Evolutionary conservation across 176 grass and related monocot genomes (phyloP), one percentile per base, ranked within the genome.

Genomic region (Phoenix dactylifera): DNA sequence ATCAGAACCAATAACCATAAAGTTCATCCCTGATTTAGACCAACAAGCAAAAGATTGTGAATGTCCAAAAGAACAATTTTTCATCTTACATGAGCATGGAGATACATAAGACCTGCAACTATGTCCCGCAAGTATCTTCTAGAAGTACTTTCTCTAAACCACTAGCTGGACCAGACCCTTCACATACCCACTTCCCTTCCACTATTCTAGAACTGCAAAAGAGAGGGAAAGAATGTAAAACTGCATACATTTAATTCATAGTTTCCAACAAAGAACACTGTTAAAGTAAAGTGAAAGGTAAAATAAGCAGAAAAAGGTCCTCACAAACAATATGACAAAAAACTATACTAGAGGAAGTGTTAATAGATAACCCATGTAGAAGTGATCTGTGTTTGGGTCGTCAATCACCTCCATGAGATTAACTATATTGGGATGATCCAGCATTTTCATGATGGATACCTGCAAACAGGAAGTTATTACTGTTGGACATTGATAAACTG

Each of bases 381-480:
- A 85, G 83, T 97, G 79, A 66, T 88, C 84, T 64, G 74, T 75
- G 12, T 83, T 70, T 73, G 59, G 87, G 53, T 88, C 87, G 70
- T 97, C 76, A 72, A 97, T 97, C 77, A 85, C 92, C 79, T 97
- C 92, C 60, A 97, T 71, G 22, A 88, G 83, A 85, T 97, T 97
- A 76, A 97, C 84, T 66, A 90, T 88, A 77, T 91, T 91, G 56
- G 92, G 87, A 77, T 97, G 87, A 63, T 87, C 72, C 78, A 97
- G 54, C 72, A 85, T 82, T 83, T 97, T 88, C 87, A 97, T 97
- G 74, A 97, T 87, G 24, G 87, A 85, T 57, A 97, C 84, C 84
- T 97, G 80, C 62, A 66, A 65, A 66, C 26, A 29, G 54, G 32
- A 49, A 24, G 49, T 18, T 15, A 35, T 35, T 35, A 35, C 32